Conservation (phyloP, 441 rosid genomes). For the Eutrema salsugineum region DNA sequence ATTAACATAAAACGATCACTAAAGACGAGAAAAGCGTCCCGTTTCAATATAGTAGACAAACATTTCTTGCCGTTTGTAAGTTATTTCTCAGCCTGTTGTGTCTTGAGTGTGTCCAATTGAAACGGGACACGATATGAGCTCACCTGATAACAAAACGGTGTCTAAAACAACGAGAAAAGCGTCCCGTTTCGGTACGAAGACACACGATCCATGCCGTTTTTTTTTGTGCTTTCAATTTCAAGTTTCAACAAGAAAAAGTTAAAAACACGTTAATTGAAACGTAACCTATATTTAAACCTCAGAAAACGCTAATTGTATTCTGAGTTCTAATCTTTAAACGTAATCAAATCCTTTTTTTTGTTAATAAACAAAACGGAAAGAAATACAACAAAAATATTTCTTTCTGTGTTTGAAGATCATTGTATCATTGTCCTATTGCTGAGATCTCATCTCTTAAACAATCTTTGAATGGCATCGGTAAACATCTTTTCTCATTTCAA, state of each 20-base stretch:
- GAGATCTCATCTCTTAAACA: not conserved
- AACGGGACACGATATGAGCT: no score
- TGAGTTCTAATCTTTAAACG: not conserved
- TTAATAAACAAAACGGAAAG: not conserved
- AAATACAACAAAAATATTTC: not conserved
- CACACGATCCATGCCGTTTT: not conserved
- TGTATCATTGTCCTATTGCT: not conserved
- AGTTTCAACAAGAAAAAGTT: constrained; percentile 19
- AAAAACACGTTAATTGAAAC: constrained; percentile 8
- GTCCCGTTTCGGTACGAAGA: not conserved
- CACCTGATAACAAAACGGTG: not conserved
- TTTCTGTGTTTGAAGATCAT: constrained; percentile 9
- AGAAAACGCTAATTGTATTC: constrained; percentile 14
- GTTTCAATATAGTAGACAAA: not conserved
- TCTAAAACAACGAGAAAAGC: not conserved
- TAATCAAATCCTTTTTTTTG: not conserved
- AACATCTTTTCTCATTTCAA: constrained; percentile 14
- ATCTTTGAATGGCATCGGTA: constrained; percentile 37
- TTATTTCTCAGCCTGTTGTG: not conserved
- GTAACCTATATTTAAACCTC: constrained; percentile 28
- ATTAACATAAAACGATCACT: not conserved
- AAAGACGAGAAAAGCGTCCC: not conserved
- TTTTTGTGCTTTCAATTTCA: not conserved
- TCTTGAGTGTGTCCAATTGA: not conserved
- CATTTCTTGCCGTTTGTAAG: not conserved